These are phyloP conservation scores for Sclerospora graminicola DNA, from an alignment of 352 stramenopile genomes.

Conservation along the genomic window DNA sequence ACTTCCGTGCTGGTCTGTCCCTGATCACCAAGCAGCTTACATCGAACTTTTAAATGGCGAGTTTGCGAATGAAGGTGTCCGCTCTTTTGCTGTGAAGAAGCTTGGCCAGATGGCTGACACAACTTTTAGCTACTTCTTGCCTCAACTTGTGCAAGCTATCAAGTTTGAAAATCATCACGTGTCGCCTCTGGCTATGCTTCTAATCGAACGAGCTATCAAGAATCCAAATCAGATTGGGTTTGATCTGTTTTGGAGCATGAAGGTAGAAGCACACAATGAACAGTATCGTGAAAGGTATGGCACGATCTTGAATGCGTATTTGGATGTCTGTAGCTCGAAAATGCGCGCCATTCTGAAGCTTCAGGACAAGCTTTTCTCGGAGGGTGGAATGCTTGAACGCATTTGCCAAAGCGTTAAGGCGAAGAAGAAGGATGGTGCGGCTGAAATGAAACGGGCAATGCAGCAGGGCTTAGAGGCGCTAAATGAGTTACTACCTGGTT, in stretches of 20 bases:
- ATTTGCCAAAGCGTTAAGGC: constrained; percentile 78
- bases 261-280: constrained; percentile 78
- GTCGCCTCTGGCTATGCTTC: constrained; percentile 55
- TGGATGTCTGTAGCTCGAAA: constrained; percentile 83
- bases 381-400: constrained; percentile 65
- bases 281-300: constrained; percentile 75
- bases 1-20: constrained; percentile 53
- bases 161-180: constrained; percentile 86
- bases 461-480: constrained; percentile 65
- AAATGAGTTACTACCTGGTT: constrained; percentile 72
- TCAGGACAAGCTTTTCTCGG: constrained; percentile 78
- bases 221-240: constrained; percentile 85
- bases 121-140: constrained; percentile 82
- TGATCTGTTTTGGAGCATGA: constrained; percentile 86
- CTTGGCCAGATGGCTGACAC: constrained; percentile 79
- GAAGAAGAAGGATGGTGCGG: constrained; percentile 67
- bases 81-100: constrained; percentile 64
- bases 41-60: constrained; percentile 75
- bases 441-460: constrained; percentile 81
- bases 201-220: constrained; percentile 85
- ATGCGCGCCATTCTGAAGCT: constrained; percentile 89
- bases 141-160: constrained; percentile 82
- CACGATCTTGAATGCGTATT: constrained; percentile 71
- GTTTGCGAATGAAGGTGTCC: constrained; percentile 65
- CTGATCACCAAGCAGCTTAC: constrained; percentile 71